These are phyloP conservation scores for Fusarium sacchari DNA, from an alignment of 2,329 filamentous ascomycete genomes.

Conservation along the genomic window DNA sequence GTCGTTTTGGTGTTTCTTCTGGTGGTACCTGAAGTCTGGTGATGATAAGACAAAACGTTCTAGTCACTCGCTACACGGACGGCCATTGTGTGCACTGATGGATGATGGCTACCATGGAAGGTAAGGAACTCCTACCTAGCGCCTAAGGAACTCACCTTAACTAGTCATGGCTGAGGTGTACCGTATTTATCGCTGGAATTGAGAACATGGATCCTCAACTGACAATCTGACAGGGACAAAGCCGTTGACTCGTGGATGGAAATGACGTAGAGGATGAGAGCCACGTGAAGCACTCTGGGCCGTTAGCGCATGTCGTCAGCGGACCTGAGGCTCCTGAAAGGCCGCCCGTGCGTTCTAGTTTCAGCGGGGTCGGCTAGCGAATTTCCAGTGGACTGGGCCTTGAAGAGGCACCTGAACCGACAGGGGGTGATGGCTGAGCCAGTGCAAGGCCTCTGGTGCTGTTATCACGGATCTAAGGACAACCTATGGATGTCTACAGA, in stretches of 20 bases:
- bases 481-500: not conserved
- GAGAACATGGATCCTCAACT: conserved; percentile 1
- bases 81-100: not conserved
- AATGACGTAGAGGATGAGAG: conserved; percentile 25
- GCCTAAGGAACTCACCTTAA: not conserved
- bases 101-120: not conserved
- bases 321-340: conserved; percentile 25
- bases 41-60: conserved; percentile 1
- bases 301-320: conserved; percentile 36
- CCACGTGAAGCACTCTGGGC: conserved; percentile 26
- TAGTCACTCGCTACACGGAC: not conserved
- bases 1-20: conserved; percentile 6
- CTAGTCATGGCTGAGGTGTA: not conserved
- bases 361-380: conserved; percentile 15
- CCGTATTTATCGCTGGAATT: not conserved
- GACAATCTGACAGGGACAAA: not conserved
- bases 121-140: no score
- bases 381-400: conserved; percentile 19
- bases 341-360: conserved; percentile 2
- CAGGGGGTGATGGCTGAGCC: not conserved
- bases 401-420: conserved; percentile 25
- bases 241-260: conserved; percentile 3
- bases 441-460: not conserved
- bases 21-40: conserved; percentile 23
- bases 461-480: conserved; percentile 12